Percentiles rank a stretch among this genome's conserved stretches.
Conservation (phyloP, 306 rosid genomes). For the Malus orientalis region DNA sequence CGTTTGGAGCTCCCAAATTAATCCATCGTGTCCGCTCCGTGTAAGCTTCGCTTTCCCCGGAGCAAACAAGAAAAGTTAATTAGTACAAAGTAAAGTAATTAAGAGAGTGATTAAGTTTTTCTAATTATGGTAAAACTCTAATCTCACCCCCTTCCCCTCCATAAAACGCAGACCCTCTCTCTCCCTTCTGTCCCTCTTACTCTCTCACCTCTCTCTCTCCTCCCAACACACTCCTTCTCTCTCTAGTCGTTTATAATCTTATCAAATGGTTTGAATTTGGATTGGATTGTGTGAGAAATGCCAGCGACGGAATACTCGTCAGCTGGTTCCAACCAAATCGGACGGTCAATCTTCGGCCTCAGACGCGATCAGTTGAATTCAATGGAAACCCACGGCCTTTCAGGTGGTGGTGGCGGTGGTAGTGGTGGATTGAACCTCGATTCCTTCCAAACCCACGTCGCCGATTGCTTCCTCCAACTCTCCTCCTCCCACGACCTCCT, state of each 20-base stretch:
- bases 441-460: slow-evolving; percentile 51
- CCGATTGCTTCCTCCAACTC: slow-evolving; percentile 41
- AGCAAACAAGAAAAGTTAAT: not conserved
- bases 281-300: slow-evolving; percentile 32
- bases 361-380: slow-evolving; percentile 44
- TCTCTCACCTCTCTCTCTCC: not conserved
- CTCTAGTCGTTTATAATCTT: not conserved
- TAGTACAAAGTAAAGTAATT: not conserved
- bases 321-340: slow-evolving; percentile 34
- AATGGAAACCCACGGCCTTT: slow-evolving; percentile 28
- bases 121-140: not conserved
- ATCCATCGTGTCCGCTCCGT: slow-evolving; percentile 25
- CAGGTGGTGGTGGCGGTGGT: slow-evolving; percentile 8
- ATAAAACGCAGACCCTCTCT: slow-evolving; percentile 22
- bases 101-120: not conserved
- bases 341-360: slow-evolving; percentile 49
- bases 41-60: slow-evolving; percentile 4
- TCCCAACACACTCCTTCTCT: not conserved
- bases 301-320: slow-evolving; percentile 60
- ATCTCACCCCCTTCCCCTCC: slow-evolving; percentile 9
- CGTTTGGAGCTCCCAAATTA: not conserved
- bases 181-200: slow-evolving; percentile 1
- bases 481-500: slow-evolving; percentile 39
- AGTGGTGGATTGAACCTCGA: slow-evolving; percentile 35
- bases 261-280: not conserved